Evolutionary conservation across 768 basidiomycete species (phyloP).

Genomic region (Butyriboletus loyo): DNA sequence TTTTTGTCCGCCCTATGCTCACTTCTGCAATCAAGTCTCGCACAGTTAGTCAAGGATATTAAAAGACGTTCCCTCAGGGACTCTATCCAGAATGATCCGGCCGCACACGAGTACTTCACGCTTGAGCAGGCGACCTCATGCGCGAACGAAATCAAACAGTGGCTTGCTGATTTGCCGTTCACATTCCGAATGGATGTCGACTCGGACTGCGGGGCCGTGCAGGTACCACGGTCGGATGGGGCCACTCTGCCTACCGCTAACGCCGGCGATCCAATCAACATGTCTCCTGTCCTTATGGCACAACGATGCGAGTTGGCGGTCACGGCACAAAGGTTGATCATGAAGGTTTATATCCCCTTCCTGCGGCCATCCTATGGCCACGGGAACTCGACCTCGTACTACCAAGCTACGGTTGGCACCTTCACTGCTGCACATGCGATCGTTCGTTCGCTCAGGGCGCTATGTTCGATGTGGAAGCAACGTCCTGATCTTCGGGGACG

Average conservation of each 20-base stretch:
- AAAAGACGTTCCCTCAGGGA: conserved; percentile 50
- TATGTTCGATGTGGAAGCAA: conserved; percentile 41
- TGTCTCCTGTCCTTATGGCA: conserved; percentile 40
- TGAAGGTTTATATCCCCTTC: conserved; percentile 70
- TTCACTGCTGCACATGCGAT: conserved; percentile 66
- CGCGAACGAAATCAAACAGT: conserved; percentile 55
- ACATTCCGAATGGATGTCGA: conserved; percentile 44
- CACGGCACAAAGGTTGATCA: conserved; percentile 55
- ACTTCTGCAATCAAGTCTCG: conserved; percentile 41
- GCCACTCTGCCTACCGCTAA: conserved; percentile 3
- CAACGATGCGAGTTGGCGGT: conserved; percentile 62
- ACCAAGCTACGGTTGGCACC: conserved; percentile 54
- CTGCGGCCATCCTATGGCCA: conserved; percentile 37
- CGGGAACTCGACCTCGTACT: conserved; percentile 33
- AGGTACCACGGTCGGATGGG: conserved; percentile 9
- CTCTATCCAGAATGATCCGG: conserved; percentile 30
- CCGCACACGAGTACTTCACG: conserved; percentile 37
- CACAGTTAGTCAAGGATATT: conserved; percentile 59
- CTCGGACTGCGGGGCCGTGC: conserved; percentile 25
- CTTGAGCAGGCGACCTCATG: conserved; percentile 60
- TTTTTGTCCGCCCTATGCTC: neutral
- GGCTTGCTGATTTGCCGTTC: conserved; percentile 50
- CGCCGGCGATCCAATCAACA: conserved; percentile 12
- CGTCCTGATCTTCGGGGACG: conserved; percentile 31
- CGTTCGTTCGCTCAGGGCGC: conserved; percentile 47